Conservation (phyloP, 495 filamentous ascomycete species). For the Xylaria venustula region DNA sequence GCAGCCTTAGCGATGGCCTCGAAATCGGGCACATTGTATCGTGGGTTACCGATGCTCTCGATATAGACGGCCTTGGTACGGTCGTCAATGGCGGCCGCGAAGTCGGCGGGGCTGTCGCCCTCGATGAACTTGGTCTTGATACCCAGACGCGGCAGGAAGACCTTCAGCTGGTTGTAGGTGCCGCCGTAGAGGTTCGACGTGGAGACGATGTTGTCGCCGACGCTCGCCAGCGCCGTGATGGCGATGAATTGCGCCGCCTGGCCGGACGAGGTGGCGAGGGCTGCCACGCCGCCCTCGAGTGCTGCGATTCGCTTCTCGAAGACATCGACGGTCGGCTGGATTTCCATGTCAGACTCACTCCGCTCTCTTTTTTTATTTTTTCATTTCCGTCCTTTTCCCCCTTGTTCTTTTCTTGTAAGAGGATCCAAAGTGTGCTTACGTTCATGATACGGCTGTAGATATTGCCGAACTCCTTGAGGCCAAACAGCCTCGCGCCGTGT, state of each 20-base stretch:
- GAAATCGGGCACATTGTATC: constrained; percentile 91
- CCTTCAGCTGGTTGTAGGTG: constrained; percentile 98
- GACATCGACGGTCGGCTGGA: constrained; percentile 90
- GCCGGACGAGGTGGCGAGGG: constrained; percentile 84
- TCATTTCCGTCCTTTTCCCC: background rate
- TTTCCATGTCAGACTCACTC: background rate
- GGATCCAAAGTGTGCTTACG: constrained; percentile 34
- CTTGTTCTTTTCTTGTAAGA: too few species aligned
- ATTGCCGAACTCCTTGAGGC: constrained; percentile 97
- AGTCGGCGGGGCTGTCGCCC: constrained; percentile 79
- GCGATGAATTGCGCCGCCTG: constrained; percentile 96
- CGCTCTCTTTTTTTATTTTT: background rate
- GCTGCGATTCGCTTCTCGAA: constrained; percentile 97
- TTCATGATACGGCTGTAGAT: constrained; percentile 99
- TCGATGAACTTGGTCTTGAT: constrained; percentile 88
- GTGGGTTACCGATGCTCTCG: constrained; percentile 93
- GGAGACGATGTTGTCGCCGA: constrained; percentile 93
- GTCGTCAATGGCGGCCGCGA: constrained; percentile 85
- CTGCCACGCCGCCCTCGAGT: constrained; percentile 90
- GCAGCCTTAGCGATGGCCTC: constrained; percentile 79
- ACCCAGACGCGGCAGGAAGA: constrained; percentile 80
- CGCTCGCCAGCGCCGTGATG: constrained; percentile 75
- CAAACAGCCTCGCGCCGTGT: constrained; percentile 93
- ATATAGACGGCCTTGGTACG: constrained; percentile 96
- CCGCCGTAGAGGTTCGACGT: constrained; percentile 94